Percentiles rank a stretch among this genome's conserved stretches.
These are phyloP conservation scores for Gossypium ekmanianum DNA, from an alignment of 345 rosid species.

Conservation along the genomic window DNA sequence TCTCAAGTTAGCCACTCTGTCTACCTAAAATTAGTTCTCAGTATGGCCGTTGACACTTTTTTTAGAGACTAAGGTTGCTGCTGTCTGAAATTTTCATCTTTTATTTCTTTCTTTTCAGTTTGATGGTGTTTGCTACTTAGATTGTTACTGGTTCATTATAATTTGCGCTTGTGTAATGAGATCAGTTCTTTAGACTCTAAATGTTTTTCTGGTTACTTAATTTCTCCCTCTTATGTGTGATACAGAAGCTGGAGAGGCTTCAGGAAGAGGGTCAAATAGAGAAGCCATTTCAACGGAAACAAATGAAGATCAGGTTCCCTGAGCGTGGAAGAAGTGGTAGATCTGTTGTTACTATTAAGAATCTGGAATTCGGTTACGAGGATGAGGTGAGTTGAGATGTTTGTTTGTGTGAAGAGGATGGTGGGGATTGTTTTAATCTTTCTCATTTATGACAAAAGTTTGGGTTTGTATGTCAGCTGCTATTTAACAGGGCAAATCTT, in stretches of 20 bases:
- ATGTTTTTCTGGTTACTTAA: slow-evolving; percentile 13
- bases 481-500: slow-evolving; percentile 72
- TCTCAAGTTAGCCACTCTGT: background rate
- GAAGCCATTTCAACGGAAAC: slow-evolving; percentile 89
- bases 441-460: slow-evolving; percentile 11
- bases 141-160: background rate
- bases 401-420: background rate
- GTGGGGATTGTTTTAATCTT: background rate
- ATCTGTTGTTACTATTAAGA: slow-evolving; percentile 55
- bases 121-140: background rate
- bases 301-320: slow-evolving; percentile 93
- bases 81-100: background rate
- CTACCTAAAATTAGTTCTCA: background rate
- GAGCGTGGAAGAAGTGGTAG: slow-evolving; percentile 94
- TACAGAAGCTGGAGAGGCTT: slow-evolving; percentile 82
- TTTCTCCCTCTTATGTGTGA: slow-evolving; percentile 8
- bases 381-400: slow-evolving; percentile 52
- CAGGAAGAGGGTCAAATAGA: slow-evolving; percentile 76
- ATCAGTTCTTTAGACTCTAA: background rate
- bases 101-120: background rate
- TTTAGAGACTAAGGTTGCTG: background rate
- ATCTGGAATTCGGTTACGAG: slow-evolving; percentile 68
- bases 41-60: background rate
- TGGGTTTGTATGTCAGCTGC: slow-evolving; percentile 40
- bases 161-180: background rate